Conservation (phyloP, 2,329 filamentous ascomycete species). For the Clathrospora elynae region DNA sequence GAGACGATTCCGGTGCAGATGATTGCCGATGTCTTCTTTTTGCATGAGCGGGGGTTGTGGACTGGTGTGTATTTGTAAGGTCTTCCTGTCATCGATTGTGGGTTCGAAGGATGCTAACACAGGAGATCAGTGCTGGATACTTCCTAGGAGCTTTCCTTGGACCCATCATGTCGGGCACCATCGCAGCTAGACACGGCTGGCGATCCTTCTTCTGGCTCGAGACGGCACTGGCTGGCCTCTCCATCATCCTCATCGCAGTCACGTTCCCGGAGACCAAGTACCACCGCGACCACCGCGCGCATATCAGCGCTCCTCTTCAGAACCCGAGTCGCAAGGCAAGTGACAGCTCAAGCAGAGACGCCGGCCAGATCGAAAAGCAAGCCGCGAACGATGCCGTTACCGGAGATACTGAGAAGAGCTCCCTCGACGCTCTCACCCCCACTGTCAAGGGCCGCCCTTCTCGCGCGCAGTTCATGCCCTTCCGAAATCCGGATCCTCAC, state of each 20-base stretch:
- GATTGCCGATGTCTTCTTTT: constrained; percentile 53
- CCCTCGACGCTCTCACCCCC: constrained; percentile 16
- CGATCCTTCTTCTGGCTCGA: constrained; percentile 56
- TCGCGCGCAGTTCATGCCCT: constrained; percentile 47
- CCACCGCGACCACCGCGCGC: constrained; percentile 31
- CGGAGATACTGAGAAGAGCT: constrained; percentile 32
- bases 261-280: constrained; percentile 53
- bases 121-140: constrained; percentile 44
- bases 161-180: constrained; percentile 52
- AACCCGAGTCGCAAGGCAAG: not conserved
- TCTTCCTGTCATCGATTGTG: constrained; percentile 9
- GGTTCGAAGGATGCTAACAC: not conserved
- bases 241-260: constrained; percentile 48
- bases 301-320: not conserved
- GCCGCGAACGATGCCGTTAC: constrained; percentile 17
- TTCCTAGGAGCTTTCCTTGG: constrained; percentile 53
- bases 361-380: constrained; percentile 37
- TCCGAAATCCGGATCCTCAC: constrained; percentile 45
- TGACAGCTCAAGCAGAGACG: constrained; percentile 8
- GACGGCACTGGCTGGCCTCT: constrained; percentile 48
- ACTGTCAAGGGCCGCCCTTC: constrained; percentile 48
- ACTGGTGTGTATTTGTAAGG: constrained; percentile 49
- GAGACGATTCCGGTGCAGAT: constrained; percentile 53
- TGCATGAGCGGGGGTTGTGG: constrained; percentile 51
- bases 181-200: constrained; percentile 52